phyloP scores from a whole-genome alignment of 2,329 filamentous ascomycete species.

The Neonectria magnoliae region DNA sequence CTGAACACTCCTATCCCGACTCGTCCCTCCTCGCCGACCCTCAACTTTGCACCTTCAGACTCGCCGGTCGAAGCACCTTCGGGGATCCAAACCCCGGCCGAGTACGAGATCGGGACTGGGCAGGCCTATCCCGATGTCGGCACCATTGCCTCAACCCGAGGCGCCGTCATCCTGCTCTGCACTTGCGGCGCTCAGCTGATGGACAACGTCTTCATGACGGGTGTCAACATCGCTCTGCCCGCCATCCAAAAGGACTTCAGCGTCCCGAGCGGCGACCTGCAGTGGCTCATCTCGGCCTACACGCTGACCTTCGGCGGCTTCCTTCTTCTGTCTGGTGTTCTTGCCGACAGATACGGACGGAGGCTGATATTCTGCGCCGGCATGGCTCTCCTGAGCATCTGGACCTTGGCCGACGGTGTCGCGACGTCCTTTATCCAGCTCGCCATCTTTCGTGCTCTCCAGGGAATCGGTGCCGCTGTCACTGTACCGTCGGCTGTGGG shows the following conservation, averaged over 20 bases:
- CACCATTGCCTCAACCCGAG: slow-evolving; percentile 15
- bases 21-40: slow-evolving; percentile 17
- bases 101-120: slow-evolving; percentile 14
- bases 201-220: slow-evolving; percentile 26
- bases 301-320: slow-evolving; percentile 22
- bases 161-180: slow-evolving; percentile 21
- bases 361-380: slow-evolving; percentile 14
- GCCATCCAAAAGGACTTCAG: slow-evolving; percentile 23
- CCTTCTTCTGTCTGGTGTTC: slow-evolving; percentile 11
- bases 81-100: slow-evolving; percentile 13
- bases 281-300: slow-evolving; percentile 17
- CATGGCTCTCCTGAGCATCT: slow-evolving; percentile 18
- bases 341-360: slow-evolving; percentile 19
- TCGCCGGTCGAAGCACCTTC: slow-evolving; percentile 1
- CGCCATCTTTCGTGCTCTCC: slow-evolving; percentile 20
- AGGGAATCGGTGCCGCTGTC: slow-evolving; percentile 13
- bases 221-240: slow-evolving; percentile 23
- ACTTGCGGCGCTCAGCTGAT: slow-evolving; percentile 23
- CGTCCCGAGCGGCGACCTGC: slow-evolving; percentile 17
- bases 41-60: background rate
- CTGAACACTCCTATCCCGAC: slow-evolving; percentile 15
- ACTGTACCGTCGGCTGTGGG: slow-evolving; percentile 19
- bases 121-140: slow-evolving; percentile 20
- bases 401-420: slow-evolving; percentile 16
- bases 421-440: slow-evolving; percentile 14